These are phyloP conservation scores for Colletotrichum abscissum DNA, from an alignment of 2,329 filamentous ascomycete genomes.

Conservation along the genomic window DNA sequence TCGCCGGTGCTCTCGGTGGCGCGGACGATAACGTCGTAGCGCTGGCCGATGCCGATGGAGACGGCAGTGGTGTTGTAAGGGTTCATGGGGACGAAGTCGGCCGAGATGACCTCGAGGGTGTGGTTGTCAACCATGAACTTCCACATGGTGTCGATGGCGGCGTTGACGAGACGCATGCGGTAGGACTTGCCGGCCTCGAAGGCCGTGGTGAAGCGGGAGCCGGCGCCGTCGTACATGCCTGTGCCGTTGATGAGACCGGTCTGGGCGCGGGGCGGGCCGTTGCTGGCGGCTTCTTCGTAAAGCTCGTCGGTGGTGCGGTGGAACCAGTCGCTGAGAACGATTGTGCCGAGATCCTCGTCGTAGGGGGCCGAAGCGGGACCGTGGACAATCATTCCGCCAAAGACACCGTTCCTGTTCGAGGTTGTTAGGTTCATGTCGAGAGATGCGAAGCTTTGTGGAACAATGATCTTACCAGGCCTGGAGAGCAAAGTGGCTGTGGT, in stretches of 20 bases:
- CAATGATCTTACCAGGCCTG: slow-evolving; percentile 53
- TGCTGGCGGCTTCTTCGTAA: slow-evolving; percentile 40
- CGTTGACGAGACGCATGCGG: slow-evolving; percentile 60
- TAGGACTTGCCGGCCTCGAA: slow-evolving; percentile 57
- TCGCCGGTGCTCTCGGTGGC: slow-evolving; percentile 49
- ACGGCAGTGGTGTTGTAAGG: slow-evolving; percentile 64
- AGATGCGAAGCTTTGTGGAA: not conserved
- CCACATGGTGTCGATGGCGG: slow-evolving; percentile 54
- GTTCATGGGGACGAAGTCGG: slow-evolving; percentile 67
- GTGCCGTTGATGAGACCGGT: slow-evolving; percentile 59
- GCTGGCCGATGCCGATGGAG: slow-evolving; percentile 59
- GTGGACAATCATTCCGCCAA: slow-evolving; percentile 70
- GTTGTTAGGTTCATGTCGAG: slow-evolving; percentile 38
- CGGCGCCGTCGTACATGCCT: slow-evolving; percentile 48
- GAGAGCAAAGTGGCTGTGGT: slow-evolving; percentile 68
- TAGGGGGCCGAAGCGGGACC: slow-evolving; percentile 69
- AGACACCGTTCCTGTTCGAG: slow-evolving; percentile 54
- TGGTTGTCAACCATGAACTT: slow-evolving; percentile 68
- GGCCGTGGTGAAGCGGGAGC: slow-evolving; percentile 48
- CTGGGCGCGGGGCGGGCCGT: slow-evolving; percentile 50
- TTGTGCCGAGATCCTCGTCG: slow-evolving; percentile 70
- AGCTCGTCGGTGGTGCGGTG: slow-evolving; percentile 55
- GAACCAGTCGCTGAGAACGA: slow-evolving; percentile 70
- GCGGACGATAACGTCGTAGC: slow-evolving; percentile 59
- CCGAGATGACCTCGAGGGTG: slow-evolving; percentile 65